phyloP scores from a whole-genome alignment of 345 rosid genomes.

The Euphorbia pulcherrima region DNA sequence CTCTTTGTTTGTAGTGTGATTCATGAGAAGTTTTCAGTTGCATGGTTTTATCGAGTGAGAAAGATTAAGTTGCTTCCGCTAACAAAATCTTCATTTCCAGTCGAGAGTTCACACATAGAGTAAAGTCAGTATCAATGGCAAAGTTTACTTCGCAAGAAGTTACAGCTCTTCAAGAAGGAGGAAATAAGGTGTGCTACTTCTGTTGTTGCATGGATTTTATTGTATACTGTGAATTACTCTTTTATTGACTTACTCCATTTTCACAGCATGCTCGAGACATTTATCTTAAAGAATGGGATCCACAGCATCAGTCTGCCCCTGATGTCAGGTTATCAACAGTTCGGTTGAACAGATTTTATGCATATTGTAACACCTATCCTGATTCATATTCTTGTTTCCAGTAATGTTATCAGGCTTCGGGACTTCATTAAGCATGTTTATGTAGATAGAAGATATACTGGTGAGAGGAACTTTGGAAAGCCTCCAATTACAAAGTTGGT shows the following conservation, averaged over 20 bases:
- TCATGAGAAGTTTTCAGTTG: not conserved
- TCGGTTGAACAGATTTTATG: not conserved
- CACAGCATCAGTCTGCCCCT: slow-evolving; percentile 63
- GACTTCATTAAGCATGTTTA: slow-evolving; percentile 87
- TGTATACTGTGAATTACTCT: not conserved
- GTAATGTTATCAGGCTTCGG: slow-evolving; percentile 79
- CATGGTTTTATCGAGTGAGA: not conserved
- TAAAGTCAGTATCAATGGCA: slow-evolving; percentile 93
- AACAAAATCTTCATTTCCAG: slow-evolving; percentile 35
- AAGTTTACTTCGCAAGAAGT: slow-evolving; percentile 90
- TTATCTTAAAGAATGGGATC: slow-evolving; percentile 86
- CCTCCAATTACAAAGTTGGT: slow-evolving; percentile 76
- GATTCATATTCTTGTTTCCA: slow-evolving; percentile 33
- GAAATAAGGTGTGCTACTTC: slow-evolving; percentile 65
- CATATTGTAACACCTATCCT: slow-evolving; percentile 17
- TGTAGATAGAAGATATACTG: slow-evolving; percentile 73
- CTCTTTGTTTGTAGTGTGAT: not conserved
- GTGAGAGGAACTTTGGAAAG: slow-evolving; percentile 70
- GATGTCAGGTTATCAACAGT: slow-evolving; percentile 61
- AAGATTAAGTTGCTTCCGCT: not conserved
- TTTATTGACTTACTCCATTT: slow-evolving; percentile 8
- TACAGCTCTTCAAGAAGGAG: slow-evolving; percentile 78
- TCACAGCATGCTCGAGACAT: slow-evolving; percentile 77
- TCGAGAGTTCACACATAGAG: slow-evolving; percentile 95
- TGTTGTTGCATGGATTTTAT: not conserved